Evolutionary conservation across 2,329 filamentous ascomycete species (phyloP).

Genomic region (Trichoderma arundinaceum): DNA sequence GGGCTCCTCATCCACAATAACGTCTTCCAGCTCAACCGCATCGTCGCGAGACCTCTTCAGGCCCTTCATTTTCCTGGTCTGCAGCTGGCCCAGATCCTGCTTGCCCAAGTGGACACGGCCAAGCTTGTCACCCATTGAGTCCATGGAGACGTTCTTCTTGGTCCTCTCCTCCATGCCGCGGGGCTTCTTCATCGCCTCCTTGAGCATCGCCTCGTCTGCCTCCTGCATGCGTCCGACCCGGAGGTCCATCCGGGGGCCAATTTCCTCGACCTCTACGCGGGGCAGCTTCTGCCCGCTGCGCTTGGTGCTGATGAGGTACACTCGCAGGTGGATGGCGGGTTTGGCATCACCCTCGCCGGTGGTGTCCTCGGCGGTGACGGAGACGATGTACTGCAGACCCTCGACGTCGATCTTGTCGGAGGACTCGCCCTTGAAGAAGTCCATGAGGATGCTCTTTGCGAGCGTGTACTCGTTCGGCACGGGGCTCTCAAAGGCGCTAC

Average conservation of each 20-base stretch:
- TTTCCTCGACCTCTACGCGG: constrained; percentile 91
- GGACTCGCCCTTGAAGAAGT: constrained; percentile 84
- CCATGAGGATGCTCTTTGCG: constrained; percentile 83
- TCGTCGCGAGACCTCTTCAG: constrained; percentile 81
- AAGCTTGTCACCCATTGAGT: constrained; percentile 94
- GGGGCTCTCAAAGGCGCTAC: constrained; percentile 83
- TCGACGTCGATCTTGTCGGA: constrained; percentile 89
- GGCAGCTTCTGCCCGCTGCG: constrained; percentile 86
- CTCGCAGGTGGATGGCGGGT: constrained; percentile 69
- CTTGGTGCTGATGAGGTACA: constrained; percentile 86
- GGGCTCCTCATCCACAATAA: constrained; percentile 44
- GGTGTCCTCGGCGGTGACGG: constrained; percentile 75
- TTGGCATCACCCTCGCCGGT: constrained; percentile 53
- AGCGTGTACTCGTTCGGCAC: constrained; percentile 80
- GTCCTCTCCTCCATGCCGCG: constrained; percentile 75
- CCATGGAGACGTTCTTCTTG: constrained; percentile 96
- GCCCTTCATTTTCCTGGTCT: constrained; percentile 99
- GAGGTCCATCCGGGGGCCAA: constrained; percentile 93
- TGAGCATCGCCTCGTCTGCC: constrained; percentile 78
- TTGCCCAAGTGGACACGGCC: constrained; percentile 89
- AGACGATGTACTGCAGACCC: constrained; percentile 89
- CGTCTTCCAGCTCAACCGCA: constrained; percentile 55
- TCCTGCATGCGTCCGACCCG: constrained; percentile 80
- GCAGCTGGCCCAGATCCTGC: constrained; percentile 84
- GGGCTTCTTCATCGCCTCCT: constrained; percentile 87